Conservation (phyloP, 306 rosid species). For the Vachellia pachyceras region DNA sequence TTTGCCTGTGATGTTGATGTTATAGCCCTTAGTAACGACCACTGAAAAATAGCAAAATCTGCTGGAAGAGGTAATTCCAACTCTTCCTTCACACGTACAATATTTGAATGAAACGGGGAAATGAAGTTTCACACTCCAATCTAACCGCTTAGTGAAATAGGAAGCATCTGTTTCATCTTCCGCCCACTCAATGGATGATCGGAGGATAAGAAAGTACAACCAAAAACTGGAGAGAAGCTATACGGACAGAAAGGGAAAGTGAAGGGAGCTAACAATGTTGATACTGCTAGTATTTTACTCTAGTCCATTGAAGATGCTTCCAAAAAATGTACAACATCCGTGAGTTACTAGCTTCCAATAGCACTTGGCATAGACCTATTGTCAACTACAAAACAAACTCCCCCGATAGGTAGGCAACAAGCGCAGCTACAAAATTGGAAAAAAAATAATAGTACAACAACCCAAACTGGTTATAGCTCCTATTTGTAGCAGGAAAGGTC, state of each 20-base stretch:
- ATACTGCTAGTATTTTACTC: slow-evolving; percentile 24
- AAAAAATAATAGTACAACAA: slow-evolving; percentile 43
- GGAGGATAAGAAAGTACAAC: neutral
- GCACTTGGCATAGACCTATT: slow-evolving; percentile 35
- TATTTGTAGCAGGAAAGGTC: slow-evolving; percentile 34
- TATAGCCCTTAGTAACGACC: too few relatives aligned
- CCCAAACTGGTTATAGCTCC: slow-evolving; percentile 40
- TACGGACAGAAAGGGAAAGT: neutral
- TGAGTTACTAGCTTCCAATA: slow-evolving; percentile 34
- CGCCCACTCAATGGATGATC: too few relatives aligned
- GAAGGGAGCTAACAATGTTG: neutral
- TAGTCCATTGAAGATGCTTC: slow-evolving; percentile 23
- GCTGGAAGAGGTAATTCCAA: neutral
- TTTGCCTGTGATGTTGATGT: too few relatives aligned
- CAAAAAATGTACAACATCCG: slow-evolving; percentile 22
- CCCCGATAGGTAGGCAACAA: slow-evolving; percentile 34
- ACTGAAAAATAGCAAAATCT: neutral
- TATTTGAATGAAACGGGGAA: neutral
- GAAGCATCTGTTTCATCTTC: neutral
- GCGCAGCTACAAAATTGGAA: neutral
- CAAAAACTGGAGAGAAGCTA: neutral
- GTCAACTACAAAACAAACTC: slow-evolving; percentile 35
- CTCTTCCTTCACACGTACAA: neutral
- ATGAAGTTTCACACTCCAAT: neutral
- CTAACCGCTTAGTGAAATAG: neutral